Percentiles rank a stretch among this genome's conserved stretches.
These are phyloP conservation scores for Sarocladiaceae sp. DNA, from an alignment of 2,329 filamentous ascomycete species.

Conservation along the genomic window DNA sequence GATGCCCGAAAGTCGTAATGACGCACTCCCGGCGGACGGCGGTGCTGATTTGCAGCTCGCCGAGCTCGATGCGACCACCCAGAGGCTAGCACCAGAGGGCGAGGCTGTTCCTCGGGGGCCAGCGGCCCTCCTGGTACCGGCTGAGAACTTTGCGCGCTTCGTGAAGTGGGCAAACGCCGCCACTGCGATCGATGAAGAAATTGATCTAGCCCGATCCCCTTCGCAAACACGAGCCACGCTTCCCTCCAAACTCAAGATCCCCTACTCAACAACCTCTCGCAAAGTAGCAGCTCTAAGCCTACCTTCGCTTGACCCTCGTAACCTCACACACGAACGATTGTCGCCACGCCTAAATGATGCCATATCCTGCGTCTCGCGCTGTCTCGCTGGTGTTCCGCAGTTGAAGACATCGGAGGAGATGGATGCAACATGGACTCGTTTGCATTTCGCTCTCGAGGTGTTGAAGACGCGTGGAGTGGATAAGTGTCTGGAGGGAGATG, in stretches of 20 bases:
- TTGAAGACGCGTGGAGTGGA: not conserved
- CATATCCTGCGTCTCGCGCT: not conserved
- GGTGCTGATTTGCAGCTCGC: no score
- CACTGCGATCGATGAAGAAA: not conserved
- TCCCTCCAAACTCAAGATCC: not conserved
- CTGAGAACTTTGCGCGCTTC: not conserved
- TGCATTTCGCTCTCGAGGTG: not conserved
- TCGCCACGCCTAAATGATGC: not conserved
- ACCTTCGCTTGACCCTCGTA: not conserved
- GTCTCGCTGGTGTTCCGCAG: not conserved
- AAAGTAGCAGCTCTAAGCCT: not conserved
- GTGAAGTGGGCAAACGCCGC: not conserved
- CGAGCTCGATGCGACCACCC: not conserved
- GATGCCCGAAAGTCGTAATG: not conserved
- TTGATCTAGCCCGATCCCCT: not conserved
- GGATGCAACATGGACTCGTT: not conserved
- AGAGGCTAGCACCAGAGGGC: not conserved
- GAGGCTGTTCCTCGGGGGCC: not conserved
- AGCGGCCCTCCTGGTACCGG: no score
- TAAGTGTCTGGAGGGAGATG: not conserved
- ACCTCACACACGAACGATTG: not conserved
- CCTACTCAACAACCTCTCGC: not conserved
- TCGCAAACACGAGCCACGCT: not conserved
- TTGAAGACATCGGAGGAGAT: slow-evolving; percentile 1
- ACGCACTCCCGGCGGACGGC: not conserved